phyloP scores from a whole-genome alignment of 2,329 filamentous ascomycete species.

The Penicillium crustosum region DNA sequence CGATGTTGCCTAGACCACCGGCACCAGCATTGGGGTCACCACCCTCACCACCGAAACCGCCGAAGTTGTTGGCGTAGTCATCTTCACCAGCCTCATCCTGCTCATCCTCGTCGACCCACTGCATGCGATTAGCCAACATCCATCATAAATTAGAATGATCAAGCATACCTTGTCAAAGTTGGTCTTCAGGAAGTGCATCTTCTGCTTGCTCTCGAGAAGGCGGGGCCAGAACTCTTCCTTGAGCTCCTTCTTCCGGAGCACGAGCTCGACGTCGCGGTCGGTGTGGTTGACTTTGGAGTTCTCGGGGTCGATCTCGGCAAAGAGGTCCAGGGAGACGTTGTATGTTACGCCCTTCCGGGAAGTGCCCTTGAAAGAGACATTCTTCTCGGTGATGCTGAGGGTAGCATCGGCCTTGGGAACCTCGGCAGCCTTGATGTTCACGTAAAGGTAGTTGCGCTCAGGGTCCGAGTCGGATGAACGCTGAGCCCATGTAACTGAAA shows the following conservation, averaged over 20 bases:
- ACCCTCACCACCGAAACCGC: constrained; percentile 45
- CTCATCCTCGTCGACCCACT: constrained; percentile 98
- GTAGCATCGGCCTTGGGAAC: constrained; percentile 72
- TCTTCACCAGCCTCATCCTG: constrained; percentile 87
- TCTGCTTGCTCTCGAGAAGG: constrained; percentile 85
- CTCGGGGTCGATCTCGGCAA: constrained; percentile 80
- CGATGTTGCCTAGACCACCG: constrained; percentile 76
- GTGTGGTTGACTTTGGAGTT: constrained; percentile 88
- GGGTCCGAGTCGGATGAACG: constrained; percentile 79
- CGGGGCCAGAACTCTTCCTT: constrained; percentile 95
- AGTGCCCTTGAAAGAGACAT: constrained; percentile 77
- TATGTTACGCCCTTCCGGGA: constrained; percentile 87
- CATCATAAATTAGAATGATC: background rate
- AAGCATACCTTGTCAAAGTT: constrained; percentile 86
- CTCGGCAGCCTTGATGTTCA: constrained; percentile 87
- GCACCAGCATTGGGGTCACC: constrained; percentile 14
- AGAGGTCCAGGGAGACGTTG: constrained; percentile 83
- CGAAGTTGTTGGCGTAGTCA: constrained; percentile 59
- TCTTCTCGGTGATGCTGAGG: constrained; percentile 76
- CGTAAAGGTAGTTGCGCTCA: constrained; percentile 90
- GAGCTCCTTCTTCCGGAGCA: constrained; percentile 95
- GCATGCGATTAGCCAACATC: constrained; percentile 17
- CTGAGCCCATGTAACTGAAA: constrained; percentile 94
- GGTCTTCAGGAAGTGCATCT: constrained; percentile 94
- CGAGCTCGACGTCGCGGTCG: constrained; percentile 80